These are phyloP conservation scores for Helotiales sp. DNA, from an alignment of 2,329 filamentous ascomycete genomes.

Conservation along the genomic window DNA sequence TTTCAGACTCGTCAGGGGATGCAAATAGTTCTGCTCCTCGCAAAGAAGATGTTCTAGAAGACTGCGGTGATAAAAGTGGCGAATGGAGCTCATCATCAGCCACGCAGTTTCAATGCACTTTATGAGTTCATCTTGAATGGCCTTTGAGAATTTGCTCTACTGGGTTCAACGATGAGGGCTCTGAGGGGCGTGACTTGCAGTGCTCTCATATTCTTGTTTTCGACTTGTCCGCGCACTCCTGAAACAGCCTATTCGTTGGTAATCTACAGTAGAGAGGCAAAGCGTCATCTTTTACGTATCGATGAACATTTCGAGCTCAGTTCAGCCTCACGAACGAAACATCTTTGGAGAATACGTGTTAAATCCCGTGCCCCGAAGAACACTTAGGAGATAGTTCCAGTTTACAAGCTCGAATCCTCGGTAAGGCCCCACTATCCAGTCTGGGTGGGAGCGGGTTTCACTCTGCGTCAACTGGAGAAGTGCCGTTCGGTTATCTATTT, in stretches of 20 bases:
- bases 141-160: background rate
- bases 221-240: too few species aligned
- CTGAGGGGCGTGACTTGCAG: background rate
- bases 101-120: constrained; percentile 1
- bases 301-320: background rate
- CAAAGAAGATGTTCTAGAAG: background rate
- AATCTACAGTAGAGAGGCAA: too few species aligned
- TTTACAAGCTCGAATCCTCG: background rate
- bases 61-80: background rate
- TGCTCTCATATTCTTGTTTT: background rate
- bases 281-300: background rate
- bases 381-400: background rate
- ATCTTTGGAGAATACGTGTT: background rate
- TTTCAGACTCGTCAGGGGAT: too few species aligned
- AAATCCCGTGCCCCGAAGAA: background rate
- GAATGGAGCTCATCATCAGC: background rate
- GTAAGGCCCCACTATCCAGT: background rate
- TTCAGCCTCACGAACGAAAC: background rate
- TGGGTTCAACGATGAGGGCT: background rate
- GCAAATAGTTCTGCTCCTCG: too few species aligned
- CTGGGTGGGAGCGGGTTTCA: background rate
- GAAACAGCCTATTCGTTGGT: background rate
- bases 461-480: background rate
- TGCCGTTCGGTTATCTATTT: background rate
- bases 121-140: background rate